Base-by-base conservation (phyloP, 345 rosid species). In the Schrenkiella parvula region DNA sequence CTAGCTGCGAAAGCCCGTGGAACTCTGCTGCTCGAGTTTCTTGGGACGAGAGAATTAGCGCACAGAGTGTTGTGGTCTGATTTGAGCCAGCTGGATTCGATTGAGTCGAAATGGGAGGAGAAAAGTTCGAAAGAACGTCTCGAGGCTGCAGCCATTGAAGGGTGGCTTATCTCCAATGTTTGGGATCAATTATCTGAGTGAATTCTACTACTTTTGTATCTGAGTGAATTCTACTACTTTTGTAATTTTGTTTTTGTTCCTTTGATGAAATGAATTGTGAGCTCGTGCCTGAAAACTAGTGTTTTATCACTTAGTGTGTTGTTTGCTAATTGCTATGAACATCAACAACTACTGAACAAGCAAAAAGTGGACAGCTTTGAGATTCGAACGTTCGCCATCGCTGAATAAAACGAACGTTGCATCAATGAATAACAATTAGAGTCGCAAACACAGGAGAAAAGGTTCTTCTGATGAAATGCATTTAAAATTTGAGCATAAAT, bases 71-170 rank as follows among this genome's bases (percentile, higher is more conserved):
- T 75, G 48, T 75, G 79, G 79, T 61, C 68, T 68, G 79, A 68
- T 59, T 41, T 68, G 73, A 53, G 74, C 10, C 41, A 25, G 64
- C 25, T 75, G 12, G 79, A 75, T 26, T 75, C 79, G 19, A 68
- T 68, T 18, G 74, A 75, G 63, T 13, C 79, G 1, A 75, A 68
- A 34, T 75, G 79, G 79, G 74, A 53, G 0, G 58, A 43, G 74
- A 12, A 12, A 34, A 58, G 74, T 0, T 4, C 26, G 42, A 55
- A 75, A 34, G 79, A 75, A 14, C 74, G 17, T 26, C 79, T 75
- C 4, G 74, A 75, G 35, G 74, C 79, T 68, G 79, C 74, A 32
- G 70, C 79, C 4, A 75, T 68, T 61, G 79, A 75, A 75, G 79
- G 79, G 6, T 75, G 79, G 79, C 74, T 75, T 19, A 75, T 75